Evolutionary conservation across 176 grass and related monocot species (phyloP).

Genomic region (Phragmites australis): DNA sequence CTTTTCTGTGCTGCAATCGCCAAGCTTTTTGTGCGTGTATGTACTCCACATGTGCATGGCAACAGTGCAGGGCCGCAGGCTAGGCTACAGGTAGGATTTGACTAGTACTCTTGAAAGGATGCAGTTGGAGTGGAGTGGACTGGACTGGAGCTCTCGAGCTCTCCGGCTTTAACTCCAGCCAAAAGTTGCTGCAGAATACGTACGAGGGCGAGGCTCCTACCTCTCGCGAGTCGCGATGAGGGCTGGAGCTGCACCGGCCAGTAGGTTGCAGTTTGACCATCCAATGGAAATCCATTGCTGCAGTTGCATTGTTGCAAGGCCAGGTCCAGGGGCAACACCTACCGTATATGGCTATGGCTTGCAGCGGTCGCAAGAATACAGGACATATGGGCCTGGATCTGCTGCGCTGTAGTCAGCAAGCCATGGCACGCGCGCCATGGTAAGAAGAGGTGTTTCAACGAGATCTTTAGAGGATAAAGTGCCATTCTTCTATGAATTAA

Average conservation of each 20-base stretch:
- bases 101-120: constrained; percentile 29
- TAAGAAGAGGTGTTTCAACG: too few species aligned
- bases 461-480: too few species aligned
- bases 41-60: constrained; percentile 1
- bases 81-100: constrained; percentile 44
- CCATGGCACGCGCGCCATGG: too few species aligned
- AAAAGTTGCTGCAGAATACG: constrained; percentile 38
- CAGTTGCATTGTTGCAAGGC: constrained; percentile 3
- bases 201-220: not conserved
- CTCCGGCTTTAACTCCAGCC: constrained; percentile 29
- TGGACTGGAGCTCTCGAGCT: not conserved
- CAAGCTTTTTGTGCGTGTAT: constrained; percentile 11
- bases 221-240: not conserved
- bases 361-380: not conserved
- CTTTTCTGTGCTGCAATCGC: constrained; percentile 17
- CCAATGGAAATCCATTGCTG: constrained; percentile 9
- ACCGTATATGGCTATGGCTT: not conserved
- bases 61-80: constrained; percentile 28
- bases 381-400: not conserved
- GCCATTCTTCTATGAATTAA: too few species aligned
- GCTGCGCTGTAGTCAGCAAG: too few species aligned
- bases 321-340: not conserved
- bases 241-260: constrained; percentile 26
- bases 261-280: constrained; percentile 43
- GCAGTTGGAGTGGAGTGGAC: constrained; percentile 45